Evolutionary conservation across 371 early-diverging fungal species (phyloP).

Genomic region (Lichtheimia corymbifera): DNA sequence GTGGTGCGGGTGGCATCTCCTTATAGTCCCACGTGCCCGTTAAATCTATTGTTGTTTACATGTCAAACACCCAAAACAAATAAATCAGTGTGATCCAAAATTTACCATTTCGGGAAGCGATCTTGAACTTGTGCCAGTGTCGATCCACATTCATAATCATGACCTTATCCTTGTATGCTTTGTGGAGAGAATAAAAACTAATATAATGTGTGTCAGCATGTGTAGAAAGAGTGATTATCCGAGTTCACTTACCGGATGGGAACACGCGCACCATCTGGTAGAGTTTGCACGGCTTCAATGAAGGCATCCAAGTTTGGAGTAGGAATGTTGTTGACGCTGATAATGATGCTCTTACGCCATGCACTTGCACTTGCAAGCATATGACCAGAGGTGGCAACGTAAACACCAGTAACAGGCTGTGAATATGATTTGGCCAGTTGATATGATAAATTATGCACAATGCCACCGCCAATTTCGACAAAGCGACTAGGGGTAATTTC

Average conservation of each 20-base stretch:
- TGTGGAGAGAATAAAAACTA: conserved; percentile 65
- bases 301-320: conserved; percentile 82
- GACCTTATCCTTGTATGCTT: conserved; percentile 74
- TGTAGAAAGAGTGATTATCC: background rate
- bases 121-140: conserved; percentile 80
- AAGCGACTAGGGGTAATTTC: conserved; percentile 69
- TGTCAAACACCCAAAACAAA: background rate
- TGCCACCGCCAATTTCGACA: conserved; percentile 85
- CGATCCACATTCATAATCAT: conserved; percentile 80
- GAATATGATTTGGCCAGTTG: conserved; percentile 79
- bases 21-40: conserved; percentile 86
- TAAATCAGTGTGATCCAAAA: background rate
- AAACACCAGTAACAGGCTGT: conserved; percentile 77
- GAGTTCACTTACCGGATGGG: conserved; percentile 54
- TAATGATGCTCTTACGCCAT: conserved; percentile 70
- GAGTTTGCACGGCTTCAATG: conserved; percentile 60
- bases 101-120: conserved; percentile 75
- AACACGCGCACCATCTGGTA: conserved; percentile 81
- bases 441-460: conserved; percentile 81
- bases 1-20: conserved; percentile 67
- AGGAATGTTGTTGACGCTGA: conserved; percentile 68
- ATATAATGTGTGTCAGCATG: background rate
- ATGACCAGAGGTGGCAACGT: conserved; percentile 75
- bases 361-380: conserved; percentile 66
- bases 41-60: conserved; percentile 28